phyloP scores from a whole-genome alignment of 106 monocot genomes.

The Allium cepa region DNA sequence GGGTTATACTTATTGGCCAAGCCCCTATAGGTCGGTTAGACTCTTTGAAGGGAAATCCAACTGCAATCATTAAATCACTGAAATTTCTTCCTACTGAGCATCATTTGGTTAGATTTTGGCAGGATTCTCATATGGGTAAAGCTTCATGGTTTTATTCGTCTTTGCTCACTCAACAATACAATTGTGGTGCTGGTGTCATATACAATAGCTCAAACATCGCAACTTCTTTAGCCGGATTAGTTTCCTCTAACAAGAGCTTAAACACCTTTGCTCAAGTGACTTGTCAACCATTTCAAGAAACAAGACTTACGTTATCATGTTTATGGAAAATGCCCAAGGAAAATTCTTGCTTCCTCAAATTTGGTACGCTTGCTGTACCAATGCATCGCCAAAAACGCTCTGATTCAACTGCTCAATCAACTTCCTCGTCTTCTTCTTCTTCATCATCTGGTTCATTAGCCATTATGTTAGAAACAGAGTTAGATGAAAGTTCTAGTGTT shows the following conservation, averaged over 20 bases:
- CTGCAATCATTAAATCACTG: background rate
- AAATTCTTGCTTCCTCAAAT: slow-evolving; percentile 19
- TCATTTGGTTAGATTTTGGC: slow-evolving; percentile 12
- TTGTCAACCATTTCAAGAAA: slow-evolving; percentile 43
- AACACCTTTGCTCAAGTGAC: slow-evolving; percentile 51
- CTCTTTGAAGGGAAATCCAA: background rate
- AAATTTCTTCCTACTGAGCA: background rate
- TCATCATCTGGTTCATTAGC: slow-evolving; percentile 28
- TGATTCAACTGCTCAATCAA: background rate
- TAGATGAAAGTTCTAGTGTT: slow-evolving; percentile 39
- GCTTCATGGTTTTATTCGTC: slow-evolving; percentile 30
- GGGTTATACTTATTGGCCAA: background rate
- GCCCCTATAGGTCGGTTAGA: too few species aligned
- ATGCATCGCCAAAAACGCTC: slow-evolving; percentile 7
- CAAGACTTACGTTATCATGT: slow-evolving; percentile 44
- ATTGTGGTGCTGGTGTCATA: slow-evolving; percentile 51
- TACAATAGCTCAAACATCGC: slow-evolving; percentile 31
- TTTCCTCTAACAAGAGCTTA: slow-evolving; percentile 21
- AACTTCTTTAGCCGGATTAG: slow-evolving; percentile 47
- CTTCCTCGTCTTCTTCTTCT: slow-evolving; percentile 7
- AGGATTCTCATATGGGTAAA: slow-evolving; percentile 15
- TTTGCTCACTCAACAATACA: slow-evolving; percentile 34
- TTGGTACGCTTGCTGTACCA: slow-evolving; percentile 35
- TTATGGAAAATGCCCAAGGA: slow-evolving; percentile 32
- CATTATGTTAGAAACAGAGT: slow-evolving; percentile 55